These are phyloP conservation scores for Acanthamoeba castellanii DNA, from an alignment of 208 protist species.

Conservation along the genomic window DNA sequence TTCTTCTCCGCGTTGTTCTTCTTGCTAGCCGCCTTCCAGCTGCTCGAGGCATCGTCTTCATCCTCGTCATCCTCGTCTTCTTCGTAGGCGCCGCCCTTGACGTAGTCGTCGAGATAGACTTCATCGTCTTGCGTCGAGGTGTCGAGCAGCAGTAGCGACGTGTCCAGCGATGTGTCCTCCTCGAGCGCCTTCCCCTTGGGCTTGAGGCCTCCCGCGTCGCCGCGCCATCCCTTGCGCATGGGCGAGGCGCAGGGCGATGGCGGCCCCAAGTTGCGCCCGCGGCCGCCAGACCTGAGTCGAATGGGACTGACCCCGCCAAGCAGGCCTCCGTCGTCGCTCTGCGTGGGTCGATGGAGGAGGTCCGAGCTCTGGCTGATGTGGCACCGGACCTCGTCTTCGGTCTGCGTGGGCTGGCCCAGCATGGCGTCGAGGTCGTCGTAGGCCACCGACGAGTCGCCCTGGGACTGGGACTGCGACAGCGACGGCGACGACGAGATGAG, in stretches of 20 bases:
- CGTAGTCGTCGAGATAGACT: not conserved
- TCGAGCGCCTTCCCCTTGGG: not conserved
- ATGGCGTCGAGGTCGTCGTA: constrained; percentile 29
- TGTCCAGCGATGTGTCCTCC: not conserved
- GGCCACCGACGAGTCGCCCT: not conserved
- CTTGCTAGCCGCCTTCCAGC: not conserved
- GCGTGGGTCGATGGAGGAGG: not conserved
- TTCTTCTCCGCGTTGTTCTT: too few relatives aligned
- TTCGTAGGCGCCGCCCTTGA: not conserved
- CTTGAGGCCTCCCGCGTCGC: not conserved
- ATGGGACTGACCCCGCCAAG: not conserved
- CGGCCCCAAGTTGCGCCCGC: not conserved
- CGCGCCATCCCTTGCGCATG: not conserved
- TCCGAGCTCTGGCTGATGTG: not conserved
- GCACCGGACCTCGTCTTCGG: not conserved
- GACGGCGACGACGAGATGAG: not conserved
- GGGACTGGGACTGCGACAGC: not conserved
- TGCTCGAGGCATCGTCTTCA: not conserved
- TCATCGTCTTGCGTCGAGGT: constrained; percentile 34
- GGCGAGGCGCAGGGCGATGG: not conserved
- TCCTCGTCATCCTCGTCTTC: not conserved
- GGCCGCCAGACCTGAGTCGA: not conserved
- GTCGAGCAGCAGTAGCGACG: constrained; percentile 21
- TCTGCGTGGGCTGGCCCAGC: not conserved
- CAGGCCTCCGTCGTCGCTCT: not conserved